Conservation (phyloP, 441 rosid genomes). For the Adansonia gregorii region DNA sequence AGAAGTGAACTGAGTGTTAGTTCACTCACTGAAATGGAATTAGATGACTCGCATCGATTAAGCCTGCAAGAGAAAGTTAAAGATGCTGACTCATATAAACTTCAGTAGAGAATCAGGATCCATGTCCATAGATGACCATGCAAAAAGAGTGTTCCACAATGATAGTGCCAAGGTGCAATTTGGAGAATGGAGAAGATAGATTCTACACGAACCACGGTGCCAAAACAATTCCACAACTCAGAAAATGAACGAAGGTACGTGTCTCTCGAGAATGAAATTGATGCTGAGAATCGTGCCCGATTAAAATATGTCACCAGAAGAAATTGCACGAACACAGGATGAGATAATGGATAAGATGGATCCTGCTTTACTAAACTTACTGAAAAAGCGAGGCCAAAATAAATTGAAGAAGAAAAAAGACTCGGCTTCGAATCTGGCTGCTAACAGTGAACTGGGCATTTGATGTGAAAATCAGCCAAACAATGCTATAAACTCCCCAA, state of each 20-base stretch:
- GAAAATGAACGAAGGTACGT: constrained; percentile 41
- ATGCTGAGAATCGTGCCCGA: constrained; percentile 66
- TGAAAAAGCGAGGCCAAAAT: constrained; percentile 64
- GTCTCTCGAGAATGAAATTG: constrained; percentile 75
- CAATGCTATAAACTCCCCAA: constrained; percentile 39
- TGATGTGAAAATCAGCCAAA: constrained; percentile 34
- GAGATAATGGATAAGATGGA: constrained; percentile 80
- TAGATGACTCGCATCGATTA: constrained; percentile 28
- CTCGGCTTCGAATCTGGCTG: constrained; percentile 34
- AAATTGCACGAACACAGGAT: constrained; percentile 78
- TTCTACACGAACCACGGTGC: constrained; percentile 23
- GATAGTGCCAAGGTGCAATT: constrained; percentile 27
- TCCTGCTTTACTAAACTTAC: constrained; percentile 62
- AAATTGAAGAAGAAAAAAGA: constrained; percentile 56
- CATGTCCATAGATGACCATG: neutral
- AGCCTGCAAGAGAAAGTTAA: constrained; percentile 25
- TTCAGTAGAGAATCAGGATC: constrained; percentile 25
- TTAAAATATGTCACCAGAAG: constrained; percentile 73
- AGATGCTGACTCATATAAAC: constrained; percentile 21
- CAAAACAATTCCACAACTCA: constrained; percentile 33
- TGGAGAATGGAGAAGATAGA: constrained; percentile 31
- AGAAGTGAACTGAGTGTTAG: constrained; percentile 26
- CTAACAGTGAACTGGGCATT: constrained; percentile 21
- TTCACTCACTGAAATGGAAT: constrained; percentile 35
- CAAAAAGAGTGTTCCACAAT: constrained; percentile 29